These are phyloP conservation scores for Chlamydomonas eustigma DNA, from an alignment of 139 green algal species.

Conservation along the genomic window DNA sequence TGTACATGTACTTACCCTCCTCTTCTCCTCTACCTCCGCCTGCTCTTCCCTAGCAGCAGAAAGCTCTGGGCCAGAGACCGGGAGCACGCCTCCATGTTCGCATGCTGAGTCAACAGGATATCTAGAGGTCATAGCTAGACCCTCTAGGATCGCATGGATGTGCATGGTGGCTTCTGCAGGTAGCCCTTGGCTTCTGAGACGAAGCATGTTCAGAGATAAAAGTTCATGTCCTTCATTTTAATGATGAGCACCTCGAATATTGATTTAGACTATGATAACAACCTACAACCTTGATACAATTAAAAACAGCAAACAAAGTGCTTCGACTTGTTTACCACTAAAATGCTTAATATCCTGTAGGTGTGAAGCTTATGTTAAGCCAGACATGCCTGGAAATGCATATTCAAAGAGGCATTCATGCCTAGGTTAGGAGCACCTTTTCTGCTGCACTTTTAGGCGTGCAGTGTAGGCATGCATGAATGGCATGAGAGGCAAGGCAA, in stretches of 20 bases:
- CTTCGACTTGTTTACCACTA: too few relatives aligned
- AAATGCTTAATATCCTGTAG: too few relatives aligned
- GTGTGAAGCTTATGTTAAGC: too few relatives aligned
- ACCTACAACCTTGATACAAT: too few relatives aligned
- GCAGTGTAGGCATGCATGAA: slow-evolving; percentile 73
- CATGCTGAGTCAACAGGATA: slow-evolving; percentile 34
- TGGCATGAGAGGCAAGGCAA: slow-evolving; percentile 60
- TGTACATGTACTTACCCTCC: not conserved
- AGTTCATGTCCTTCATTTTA: too few relatives aligned
- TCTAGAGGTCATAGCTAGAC: slow-evolving; percentile 36
- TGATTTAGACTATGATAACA: too few relatives aligned
- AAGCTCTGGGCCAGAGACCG: slow-evolving; percentile 13
- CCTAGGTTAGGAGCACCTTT: too few relatives aligned
- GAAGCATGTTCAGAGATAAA: too few relatives aligned
- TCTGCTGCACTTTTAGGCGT: slow-evolving; percentile 54
- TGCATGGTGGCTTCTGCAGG: slow-evolving; percentile 33
- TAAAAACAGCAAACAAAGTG: too few relatives aligned
- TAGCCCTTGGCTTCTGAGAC: slow-evolving; percentile 19
- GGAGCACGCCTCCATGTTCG: not conserved
- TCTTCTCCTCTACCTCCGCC: slow-evolving; percentile 23
- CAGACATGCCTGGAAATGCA: too few relatives aligned
- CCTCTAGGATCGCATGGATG: slow-evolving; percentile 54
- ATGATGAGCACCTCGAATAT: too few relatives aligned
- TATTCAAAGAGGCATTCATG: too few relatives aligned
- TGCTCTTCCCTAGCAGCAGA: slow-evolving; percentile 63